These are phyloP conservation scores for Cladophialophora immunda DNA, from an alignment of 2,329 filamentous ascomycete species.

Conservation along the genomic window DNA sequence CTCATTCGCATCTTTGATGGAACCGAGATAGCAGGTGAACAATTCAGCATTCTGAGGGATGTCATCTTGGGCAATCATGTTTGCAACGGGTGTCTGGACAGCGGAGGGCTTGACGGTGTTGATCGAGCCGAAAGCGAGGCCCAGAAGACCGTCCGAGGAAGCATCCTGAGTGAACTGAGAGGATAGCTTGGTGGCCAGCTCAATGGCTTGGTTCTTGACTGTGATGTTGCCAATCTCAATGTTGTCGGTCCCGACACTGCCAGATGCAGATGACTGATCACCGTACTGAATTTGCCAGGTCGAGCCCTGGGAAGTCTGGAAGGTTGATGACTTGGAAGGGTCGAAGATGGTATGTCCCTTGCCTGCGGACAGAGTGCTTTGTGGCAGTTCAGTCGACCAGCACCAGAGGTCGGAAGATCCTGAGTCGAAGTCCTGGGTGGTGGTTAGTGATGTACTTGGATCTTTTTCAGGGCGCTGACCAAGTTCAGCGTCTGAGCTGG, in stretches of 20 bases:
- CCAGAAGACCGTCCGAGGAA: constrained; percentile 66
- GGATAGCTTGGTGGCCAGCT: constrained; percentile 69
- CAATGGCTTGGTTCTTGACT: constrained; percentile 70
- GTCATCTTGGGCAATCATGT: constrained; percentile 69
- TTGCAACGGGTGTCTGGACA: constrained; percentile 71
- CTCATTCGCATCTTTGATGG: constrained; percentile 59
- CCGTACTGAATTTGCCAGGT: constrained; percentile 75
- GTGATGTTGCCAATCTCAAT: constrained; percentile 69
- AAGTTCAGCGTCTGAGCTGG: constrained; percentile 66
- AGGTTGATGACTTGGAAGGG: constrained; percentile 68
- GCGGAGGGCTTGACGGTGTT: constrained; percentile 67
- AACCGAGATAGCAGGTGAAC: constrained; percentile 71
- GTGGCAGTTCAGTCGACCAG: constrained; percentile 62
- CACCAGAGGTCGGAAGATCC: constrained; percentile 75
- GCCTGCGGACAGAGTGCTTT: constrained; percentile 46
- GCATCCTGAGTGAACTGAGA: constrained; percentile 63
- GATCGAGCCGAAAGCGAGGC: constrained; percentile 65
- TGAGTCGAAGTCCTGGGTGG: constrained; percentile 68
- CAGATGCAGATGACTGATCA: constrained; percentile 71
- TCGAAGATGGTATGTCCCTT: constrained; percentile 66
- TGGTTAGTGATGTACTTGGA: not conserved
- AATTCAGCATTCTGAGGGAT: constrained; percentile 64
- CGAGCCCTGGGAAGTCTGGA: constrained; percentile 57
- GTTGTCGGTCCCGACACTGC: constrained; percentile 70
- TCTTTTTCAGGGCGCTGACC: constrained; percentile 7